Evolutionary conservation across 2,329 filamentous ascomycete genomes (phyloP), one percentile per base, ranked within the genome.

Genomic region (Aureobasidium vineae): DNA sequence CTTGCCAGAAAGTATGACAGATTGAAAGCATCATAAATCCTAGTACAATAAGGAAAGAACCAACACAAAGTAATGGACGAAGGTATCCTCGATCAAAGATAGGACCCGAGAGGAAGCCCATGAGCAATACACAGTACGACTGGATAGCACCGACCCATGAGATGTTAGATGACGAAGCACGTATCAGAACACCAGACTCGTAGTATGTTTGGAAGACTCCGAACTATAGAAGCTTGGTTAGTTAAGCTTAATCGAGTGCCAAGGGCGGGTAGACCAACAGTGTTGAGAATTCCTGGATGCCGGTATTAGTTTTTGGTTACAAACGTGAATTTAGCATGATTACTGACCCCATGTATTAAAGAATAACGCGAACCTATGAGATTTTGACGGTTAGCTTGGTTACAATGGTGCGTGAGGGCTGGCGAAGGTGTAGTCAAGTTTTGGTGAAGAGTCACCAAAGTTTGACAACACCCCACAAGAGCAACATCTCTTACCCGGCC

Each of bases 1-100:
- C 78, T 11, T 85, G 82, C 75, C 78, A 85, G 69, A 84, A 85
- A 33, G 76, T 66, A 3, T 72, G 77, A 70, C 81, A 78, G 70
- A 65, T 77, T 79, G 4, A 75, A 2, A 75, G 72, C 76, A 83
- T 79, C 70, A 86, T 80, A 68, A 77, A 68, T 4, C 75, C 65
- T 1, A 74, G 4, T 13, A 74, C n/a, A 80, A 79, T 65, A 4
- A 70, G 72, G 3, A 75, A 50, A 1, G 40, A 53, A 21, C 67
- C 66, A 16, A 60, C 41, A 16, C 49, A 16, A 11, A 67, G 66
- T 33, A 67, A 33, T 5, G 45, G 43, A 6, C 64, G 64, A 47
- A 66, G 64, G 56, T 61, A 66, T 15, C 61, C 61, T 11, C 61
- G 33, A 45, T 66, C 64, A 21, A 53, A 59, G 66, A 67, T 54